A percentile compares a stretch with the other conserved stretches of the same genome.
Conservation (phyloP, 768 basidiomycete species). For the Clitopilus passeckerianus region DNA sequence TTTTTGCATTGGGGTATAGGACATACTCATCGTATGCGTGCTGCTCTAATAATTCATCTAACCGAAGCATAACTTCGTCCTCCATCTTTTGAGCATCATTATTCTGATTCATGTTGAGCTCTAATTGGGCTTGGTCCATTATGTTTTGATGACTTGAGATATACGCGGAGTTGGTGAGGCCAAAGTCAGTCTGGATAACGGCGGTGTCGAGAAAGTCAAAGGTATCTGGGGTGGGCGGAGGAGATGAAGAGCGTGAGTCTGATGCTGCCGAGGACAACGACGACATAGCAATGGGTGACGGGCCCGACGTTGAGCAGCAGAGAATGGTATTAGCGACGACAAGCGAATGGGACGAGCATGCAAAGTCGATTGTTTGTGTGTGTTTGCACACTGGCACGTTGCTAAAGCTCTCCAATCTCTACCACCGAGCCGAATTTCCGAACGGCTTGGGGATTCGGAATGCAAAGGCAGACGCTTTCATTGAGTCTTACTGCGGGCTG, state of each 20-base stretch:
- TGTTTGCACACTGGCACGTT: neutral
- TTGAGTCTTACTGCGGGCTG: neutral
- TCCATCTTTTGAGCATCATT: constrained; percentile 40
- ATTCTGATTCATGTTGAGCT: constrained; percentile 31
- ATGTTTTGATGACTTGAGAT: constrained; percentile 38
- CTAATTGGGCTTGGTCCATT: constrained; percentile 37
- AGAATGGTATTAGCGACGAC: neutral
- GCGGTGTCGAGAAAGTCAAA: constrained; percentile 49
- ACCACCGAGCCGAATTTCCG: neutral
- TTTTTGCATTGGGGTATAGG: constrained; percentile 3
- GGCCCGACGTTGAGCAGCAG: neutral
- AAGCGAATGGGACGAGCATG: neutral
- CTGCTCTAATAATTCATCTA: constrained; percentile 72
- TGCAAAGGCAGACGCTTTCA: neutral
- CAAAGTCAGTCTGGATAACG: constrained; percentile 42
- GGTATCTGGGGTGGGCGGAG: constrained; percentile 56
- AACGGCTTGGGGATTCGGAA: neutral
- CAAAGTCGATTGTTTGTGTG: neutral
- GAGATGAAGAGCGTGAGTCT: constrained; percentile 69
- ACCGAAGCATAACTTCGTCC: constrained; percentile 51
- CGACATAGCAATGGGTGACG: constrained; percentile 36
- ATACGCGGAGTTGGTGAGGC: constrained; percentile 55
- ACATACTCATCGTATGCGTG: constrained; percentile 75
- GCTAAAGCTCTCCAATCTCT: neutral
- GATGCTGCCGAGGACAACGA: constrained; percentile 51